Evolutionary conservation across 176 grass and related monocot genomes (phyloP).

Genomic region (Coix lacrymajobi): DNA sequence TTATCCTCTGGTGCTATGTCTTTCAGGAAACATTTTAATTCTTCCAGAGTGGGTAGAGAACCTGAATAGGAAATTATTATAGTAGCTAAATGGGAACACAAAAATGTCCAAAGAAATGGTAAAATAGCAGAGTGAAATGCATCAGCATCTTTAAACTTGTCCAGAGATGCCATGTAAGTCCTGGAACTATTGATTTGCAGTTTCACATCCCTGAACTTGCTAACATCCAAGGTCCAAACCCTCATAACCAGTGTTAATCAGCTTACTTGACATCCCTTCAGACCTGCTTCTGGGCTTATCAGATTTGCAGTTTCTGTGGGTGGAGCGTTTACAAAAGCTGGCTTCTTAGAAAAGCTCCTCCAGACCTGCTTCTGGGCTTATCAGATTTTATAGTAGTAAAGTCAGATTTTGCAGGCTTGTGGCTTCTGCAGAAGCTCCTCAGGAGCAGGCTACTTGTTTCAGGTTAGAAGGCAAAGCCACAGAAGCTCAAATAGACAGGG

Average conservation of each 20-base stretch:
- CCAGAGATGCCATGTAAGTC: neutral
- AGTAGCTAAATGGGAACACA: neutral
- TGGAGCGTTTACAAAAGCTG: neutral
- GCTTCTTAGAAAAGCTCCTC: neutral
- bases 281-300: too few species aligned
- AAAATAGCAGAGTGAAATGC: neutral
- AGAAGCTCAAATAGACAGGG: neutral
- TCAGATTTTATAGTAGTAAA: neutral
- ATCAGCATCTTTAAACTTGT: neutral
- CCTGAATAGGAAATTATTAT: constrained; percentile 48
- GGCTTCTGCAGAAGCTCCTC: neutral
- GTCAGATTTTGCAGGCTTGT: neutral
- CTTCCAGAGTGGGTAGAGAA: constrained; percentile 64
- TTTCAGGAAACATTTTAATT: constrained; percentile 62
- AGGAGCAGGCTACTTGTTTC: neutral
- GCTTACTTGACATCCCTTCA: neutral
- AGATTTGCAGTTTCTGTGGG: neutral
- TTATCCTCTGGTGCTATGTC: constrained; percentile 30
- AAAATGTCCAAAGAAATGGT: constrained; percentile 19
- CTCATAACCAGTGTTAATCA: neutral
- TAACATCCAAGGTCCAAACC: neutral
- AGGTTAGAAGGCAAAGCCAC: neutral
- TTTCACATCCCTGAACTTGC: neutral
- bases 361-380: neutral
- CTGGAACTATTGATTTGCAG: neutral